phyloP scores from a whole-genome alignment of 257 asterid species.

The Solanum peruvianum region DNA sequence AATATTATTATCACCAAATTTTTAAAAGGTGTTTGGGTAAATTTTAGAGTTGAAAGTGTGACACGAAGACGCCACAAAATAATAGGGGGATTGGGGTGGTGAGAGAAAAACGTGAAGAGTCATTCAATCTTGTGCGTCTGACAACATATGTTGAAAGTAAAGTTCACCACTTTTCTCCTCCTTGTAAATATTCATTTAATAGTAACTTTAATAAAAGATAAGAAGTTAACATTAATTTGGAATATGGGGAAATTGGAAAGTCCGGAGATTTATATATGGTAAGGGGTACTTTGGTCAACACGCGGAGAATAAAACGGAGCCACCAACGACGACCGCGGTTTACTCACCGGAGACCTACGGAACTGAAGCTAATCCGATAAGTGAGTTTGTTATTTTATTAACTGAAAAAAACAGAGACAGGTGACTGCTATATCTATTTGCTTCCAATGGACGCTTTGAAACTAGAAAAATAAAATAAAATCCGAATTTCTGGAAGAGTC shows the following conservation, averaged over 20 bases:
- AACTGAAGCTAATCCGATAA: not conserved
- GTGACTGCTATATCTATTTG: constrained; percentile 19
- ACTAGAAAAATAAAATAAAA: constrained; percentile 11
- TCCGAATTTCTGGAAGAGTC: constrained; percentile 11
- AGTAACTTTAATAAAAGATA: not conserved
- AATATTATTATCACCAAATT: not conserved
- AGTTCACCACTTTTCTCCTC: constrained; percentile 8
- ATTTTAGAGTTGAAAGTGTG: constrained; percentile 6
- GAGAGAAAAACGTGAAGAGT: constrained; percentile 25
- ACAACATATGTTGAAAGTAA: constrained; percentile 22
- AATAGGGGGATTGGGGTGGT: constrained; percentile 11
- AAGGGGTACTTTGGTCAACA: constrained; percentile 17
- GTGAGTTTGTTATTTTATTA: not conserved
- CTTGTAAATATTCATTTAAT: not conserved
- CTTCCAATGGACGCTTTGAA: constrained; percentile 20
- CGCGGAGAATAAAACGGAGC: not conserved
- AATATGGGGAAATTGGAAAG: not conserved
- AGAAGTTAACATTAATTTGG: not conserved
- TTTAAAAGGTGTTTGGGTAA: constrained; percentile 3
- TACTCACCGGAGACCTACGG: constrained; percentile 1
- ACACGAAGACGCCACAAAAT: constrained; percentile 10
- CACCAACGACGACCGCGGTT: not conserved
- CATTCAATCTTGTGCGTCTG: constrained; percentile 20
- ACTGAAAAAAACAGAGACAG: constrained; percentile 1
- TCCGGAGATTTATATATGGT: not conserved